phyloP scores from a whole-genome alignment of 345 rosid genomes.

The Acer negundo region DNA sequence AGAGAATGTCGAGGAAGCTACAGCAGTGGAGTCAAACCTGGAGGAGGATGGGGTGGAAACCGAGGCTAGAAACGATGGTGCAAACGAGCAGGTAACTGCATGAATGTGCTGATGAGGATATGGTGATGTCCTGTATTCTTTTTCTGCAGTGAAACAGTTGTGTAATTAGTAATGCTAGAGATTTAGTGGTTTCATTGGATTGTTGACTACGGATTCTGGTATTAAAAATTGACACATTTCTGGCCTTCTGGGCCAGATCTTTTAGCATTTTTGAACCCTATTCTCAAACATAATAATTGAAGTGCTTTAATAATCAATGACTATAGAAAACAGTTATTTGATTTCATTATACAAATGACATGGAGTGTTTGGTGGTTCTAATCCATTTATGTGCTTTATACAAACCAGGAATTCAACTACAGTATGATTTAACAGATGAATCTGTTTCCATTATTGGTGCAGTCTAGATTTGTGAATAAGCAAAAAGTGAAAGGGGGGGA shows the following conservation, averaged over 20 bases:
- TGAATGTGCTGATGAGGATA: constrained; percentile 11
- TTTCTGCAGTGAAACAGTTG: constrained; percentile 1
- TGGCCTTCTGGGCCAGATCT: background rate
- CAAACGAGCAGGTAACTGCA: constrained; percentile 19
- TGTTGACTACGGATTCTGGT: background rate
- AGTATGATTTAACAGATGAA: background rate
- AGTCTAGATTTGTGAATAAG: background rate
- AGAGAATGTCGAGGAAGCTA: constrained; percentile 37
- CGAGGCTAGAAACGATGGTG: constrained; percentile 9
- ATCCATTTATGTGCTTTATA: no score
- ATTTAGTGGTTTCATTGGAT: background rate
- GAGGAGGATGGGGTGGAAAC: background rate
- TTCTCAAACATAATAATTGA: no score
- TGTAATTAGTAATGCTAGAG: constrained; percentile 18
- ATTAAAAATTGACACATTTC: background rate
- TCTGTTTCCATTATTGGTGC: background rate
- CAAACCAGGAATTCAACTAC: no score
- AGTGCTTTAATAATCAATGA: no score
- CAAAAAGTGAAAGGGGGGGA: background rate
- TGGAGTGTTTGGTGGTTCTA: no score
- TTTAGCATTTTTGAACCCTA: background rate
- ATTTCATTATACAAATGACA: no score
- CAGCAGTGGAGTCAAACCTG: constrained; percentile 13
- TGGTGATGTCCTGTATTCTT: background rate
- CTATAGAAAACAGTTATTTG: no score